These are phyloP conservation scores for Sporothrix pseudoabietina DNA, from an alignment of 2,329 filamentous ascomycete species.

Conservation along the genomic window DNA sequence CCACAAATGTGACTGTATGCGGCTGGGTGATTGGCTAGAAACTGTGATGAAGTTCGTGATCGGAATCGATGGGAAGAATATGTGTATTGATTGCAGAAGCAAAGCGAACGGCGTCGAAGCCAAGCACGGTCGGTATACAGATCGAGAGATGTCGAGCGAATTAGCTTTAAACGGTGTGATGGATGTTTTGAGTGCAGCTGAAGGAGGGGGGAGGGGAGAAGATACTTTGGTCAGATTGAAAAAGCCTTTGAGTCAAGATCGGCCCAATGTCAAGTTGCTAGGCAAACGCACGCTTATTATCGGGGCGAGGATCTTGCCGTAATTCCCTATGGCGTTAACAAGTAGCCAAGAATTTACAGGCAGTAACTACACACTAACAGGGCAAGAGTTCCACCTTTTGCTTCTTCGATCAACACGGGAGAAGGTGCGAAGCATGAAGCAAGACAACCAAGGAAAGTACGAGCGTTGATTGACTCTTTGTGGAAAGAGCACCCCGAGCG, in stretches of 20 bases:
- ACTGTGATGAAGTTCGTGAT: slow-evolving; percentile 16
- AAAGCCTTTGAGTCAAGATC: not conserved
- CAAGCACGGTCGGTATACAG: not conserved
- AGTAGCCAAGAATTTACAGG: not conserved
- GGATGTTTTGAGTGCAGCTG: not conserved
- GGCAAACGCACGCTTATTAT: not conserved
- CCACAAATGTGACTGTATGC: not conserved
- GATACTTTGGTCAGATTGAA: not conserved
- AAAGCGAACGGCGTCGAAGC: not conserved
- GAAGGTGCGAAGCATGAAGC: slow-evolving; percentile 16
- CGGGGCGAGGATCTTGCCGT: slow-evolving; percentile 16
- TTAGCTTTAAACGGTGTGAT: not conserved
- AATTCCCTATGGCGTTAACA: not conserved
- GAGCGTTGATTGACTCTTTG: not conserved
- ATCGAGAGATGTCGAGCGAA: not conserved
- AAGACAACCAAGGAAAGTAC: not conserved
- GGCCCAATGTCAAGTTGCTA: not conserved
- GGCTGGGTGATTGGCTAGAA: slow-evolving; percentile 1
- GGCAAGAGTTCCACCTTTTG: slow-evolving; percentile 1
- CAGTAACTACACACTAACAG: not conserved
- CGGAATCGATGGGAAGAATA: not conserved
- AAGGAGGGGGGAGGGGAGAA: not conserved
- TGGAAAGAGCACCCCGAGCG: not conserved
- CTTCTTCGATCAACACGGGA: not conserved
- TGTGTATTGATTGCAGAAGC: not conserved